Conservation (phyloP, 164 flowering plant genomes). For the Piper betle region DNA sequence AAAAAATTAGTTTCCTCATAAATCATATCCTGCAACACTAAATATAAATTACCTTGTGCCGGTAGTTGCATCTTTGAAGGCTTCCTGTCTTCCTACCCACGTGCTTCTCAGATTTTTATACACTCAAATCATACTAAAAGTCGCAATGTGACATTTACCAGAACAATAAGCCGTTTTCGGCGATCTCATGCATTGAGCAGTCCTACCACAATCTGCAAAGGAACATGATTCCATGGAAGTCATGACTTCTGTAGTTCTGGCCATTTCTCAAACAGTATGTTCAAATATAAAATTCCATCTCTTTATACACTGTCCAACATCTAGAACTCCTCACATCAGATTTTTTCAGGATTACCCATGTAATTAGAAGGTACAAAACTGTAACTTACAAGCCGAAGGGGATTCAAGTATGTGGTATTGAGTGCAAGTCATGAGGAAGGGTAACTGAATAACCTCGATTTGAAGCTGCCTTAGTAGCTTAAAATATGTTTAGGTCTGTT, state of each 20-base stretch:
- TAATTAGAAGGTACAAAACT: background rate
- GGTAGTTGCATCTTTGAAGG: background rate
- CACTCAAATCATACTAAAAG: background rate
- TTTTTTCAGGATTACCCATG: background rate
- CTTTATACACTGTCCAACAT: background rate
- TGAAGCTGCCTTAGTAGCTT: background rate
- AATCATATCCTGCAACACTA: background rate
- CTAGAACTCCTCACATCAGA: background rate
- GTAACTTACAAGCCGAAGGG: background rate
- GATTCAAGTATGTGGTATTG: background rate
- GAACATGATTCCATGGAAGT: background rate
- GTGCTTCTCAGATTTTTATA: background rate
- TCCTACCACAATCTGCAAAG: background rate
- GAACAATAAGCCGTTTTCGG: background rate
- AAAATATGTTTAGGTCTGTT: too few species aligned
- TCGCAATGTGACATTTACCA: background rate
- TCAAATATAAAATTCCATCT: background rate
- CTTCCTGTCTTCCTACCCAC: background rate
- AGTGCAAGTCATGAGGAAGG: background rate
- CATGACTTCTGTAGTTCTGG: background rate
- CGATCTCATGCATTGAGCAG: background rate
- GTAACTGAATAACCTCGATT: background rate
- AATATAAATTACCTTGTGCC: too few species aligned
- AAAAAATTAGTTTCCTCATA: background rate
- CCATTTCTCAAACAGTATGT: background rate